phyloP scores from a whole-genome alignment of 1,284 basidiomycete genomes.

The Termitomyces sp. region DNA sequence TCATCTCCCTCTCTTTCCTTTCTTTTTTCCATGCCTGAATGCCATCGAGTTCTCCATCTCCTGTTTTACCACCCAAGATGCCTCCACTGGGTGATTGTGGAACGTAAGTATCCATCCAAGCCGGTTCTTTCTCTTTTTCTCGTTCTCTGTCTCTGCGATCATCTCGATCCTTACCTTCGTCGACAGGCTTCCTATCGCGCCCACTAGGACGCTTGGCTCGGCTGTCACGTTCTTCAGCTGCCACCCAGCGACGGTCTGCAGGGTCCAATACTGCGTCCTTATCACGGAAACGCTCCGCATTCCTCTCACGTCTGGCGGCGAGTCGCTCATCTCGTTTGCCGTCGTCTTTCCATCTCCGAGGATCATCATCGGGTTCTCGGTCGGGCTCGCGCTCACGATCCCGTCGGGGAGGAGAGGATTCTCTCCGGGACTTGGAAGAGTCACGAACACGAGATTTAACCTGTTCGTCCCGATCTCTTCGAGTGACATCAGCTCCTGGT shows the following conservation, averaged over 20 bases:
- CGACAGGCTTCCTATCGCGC: slow-evolving; percentile 53
- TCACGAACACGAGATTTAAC: slow-evolving; percentile 59
- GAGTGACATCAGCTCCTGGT: slow-evolving; percentile 43
- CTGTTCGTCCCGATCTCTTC: slow-evolving; percentile 40
- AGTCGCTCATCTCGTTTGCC: slow-evolving; percentile 72
- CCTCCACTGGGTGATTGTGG: slow-evolving; percentile 52
- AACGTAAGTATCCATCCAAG: slow-evolving; percentile 89
- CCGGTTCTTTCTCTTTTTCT: slow-evolving; percentile 78
- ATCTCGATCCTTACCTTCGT: slow-evolving; percentile 54
- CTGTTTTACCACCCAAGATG: slow-evolving; percentile 56
- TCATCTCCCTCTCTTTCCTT: slow-evolving; percentile 75
- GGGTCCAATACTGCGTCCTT: slow-evolving; percentile 41
- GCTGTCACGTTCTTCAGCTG: slow-evolving; percentile 59
- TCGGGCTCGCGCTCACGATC: slow-evolving; percentile 34
- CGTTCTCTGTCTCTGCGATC: slow-evolving; percentile 43
- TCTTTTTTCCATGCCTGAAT: slow-evolving; percentile 90
- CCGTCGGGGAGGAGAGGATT: slow-evolving; percentile 30
- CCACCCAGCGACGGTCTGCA: slow-evolving; percentile 50
- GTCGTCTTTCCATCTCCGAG: slow-evolving; percentile 71
- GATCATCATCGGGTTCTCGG: slow-evolving; percentile 52
- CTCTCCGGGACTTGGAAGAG: slow-evolving; percentile 50
- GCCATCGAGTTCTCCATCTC: slow-evolving; percentile 70
- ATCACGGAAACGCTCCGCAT: slow-evolving; percentile 47
- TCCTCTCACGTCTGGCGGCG: slow-evolving; percentile 45
- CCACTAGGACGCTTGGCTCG: slow-evolving; percentile 53